phyloP scores from a whole-genome alignment of 768 basidiomycete species.

The Scleroderma bovista region DNA sequence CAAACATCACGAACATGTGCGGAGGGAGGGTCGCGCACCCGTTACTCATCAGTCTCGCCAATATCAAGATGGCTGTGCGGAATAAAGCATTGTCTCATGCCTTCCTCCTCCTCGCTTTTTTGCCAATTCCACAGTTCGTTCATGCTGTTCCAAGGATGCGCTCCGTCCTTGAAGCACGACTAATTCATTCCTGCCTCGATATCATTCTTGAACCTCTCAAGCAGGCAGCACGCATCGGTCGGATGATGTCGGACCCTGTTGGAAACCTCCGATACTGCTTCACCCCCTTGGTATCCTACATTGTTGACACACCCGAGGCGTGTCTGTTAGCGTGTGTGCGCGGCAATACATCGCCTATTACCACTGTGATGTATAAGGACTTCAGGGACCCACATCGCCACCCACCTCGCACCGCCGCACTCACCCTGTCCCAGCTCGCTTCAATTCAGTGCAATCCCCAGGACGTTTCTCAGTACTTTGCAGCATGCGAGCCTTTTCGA shows the following conservation, averaged over 20 bases:
- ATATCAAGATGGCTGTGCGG: background rate
- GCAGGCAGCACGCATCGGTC: slow-evolving; percentile 7
- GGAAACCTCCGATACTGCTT: slow-evolving; percentile 18
- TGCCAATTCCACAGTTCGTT: slow-evolving; percentile 15
- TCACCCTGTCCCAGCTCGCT: slow-evolving; percentile 15
- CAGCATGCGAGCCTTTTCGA: background rate
- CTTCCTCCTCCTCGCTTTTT: slow-evolving; percentile 6
- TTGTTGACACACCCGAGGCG: slow-evolving; percentile 30
- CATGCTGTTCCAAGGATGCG: slow-evolving; percentile 5
- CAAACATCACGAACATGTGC: slow-evolving; percentile 12
- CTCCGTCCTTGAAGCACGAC: slow-evolving; percentile 11
- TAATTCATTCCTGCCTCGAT: slow-evolving; percentile 15
- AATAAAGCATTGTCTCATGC: background rate
- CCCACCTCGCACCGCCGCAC: slow-evolving; percentile 13
- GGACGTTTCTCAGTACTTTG: background rate
- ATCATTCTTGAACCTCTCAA: slow-evolving; percentile 15
- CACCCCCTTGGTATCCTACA: slow-evolving; percentile 25
- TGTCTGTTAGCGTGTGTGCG: slow-evolving; percentile 24
- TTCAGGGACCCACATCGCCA: slow-evolving; percentile 29
- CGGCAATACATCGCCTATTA: slow-evolving; percentile 28
- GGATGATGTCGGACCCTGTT: slow-evolving; percentile 17
- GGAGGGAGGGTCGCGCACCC: slow-evolving; percentile 8
- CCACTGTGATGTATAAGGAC: slow-evolving; percentile 24
- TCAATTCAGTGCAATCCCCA: slow-evolving; percentile 1
- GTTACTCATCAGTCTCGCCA: slow-evolving; percentile 2